Evolutionary conservation across 208 protist species (phyloP).

Genomic region (Porcisia hertigi): DNA sequence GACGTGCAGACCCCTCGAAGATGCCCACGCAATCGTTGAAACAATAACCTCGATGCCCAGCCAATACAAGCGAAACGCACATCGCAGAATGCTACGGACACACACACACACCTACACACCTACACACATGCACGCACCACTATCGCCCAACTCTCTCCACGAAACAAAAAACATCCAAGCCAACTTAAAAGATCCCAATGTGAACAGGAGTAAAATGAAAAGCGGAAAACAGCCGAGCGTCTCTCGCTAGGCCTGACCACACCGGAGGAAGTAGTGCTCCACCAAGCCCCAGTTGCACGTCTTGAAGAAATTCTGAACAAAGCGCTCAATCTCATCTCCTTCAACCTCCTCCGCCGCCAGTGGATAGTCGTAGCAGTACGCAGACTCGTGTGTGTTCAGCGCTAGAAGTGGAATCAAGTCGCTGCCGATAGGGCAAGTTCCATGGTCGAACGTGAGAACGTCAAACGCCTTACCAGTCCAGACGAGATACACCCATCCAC

Average conservation of each 20-base stretch:
- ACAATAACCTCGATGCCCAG: background rate
- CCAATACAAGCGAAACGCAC: background rate
- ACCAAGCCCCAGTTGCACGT: constrained; percentile 81
- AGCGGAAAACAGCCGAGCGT: background rate
- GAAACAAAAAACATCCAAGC: background rate
- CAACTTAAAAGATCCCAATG: background rate
- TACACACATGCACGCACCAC: background rate
- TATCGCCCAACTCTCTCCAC: too few relatives aligned
- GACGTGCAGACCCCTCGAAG: background rate
- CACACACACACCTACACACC: background rate
- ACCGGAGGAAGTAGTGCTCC: constrained; percentile 61
- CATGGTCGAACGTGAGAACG: constrained; percentile 76
- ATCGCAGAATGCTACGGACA: background rate
- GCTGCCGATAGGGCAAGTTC: constrained; percentile 71
- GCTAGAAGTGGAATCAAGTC: constrained; percentile 77
- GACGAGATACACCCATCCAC: constrained; percentile 86
- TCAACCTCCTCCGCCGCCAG: constrained; percentile 9
- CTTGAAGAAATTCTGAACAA: constrained; percentile 87
- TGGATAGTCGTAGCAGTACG: constrained; percentile 66
- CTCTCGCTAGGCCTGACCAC: constrained; percentile 10
- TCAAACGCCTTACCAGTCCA: constrained; percentile 85
- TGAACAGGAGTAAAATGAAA: background rate
- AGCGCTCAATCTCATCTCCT: constrained; percentile 47
- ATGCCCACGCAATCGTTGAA: background rate
- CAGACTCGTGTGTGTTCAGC: constrained; percentile 75